These are phyloP conservation scores for Mycosphaerelloides madeirae DNA, from an alignment of 2,329 filamentous ascomycete species.

Conservation along the genomic window DNA sequence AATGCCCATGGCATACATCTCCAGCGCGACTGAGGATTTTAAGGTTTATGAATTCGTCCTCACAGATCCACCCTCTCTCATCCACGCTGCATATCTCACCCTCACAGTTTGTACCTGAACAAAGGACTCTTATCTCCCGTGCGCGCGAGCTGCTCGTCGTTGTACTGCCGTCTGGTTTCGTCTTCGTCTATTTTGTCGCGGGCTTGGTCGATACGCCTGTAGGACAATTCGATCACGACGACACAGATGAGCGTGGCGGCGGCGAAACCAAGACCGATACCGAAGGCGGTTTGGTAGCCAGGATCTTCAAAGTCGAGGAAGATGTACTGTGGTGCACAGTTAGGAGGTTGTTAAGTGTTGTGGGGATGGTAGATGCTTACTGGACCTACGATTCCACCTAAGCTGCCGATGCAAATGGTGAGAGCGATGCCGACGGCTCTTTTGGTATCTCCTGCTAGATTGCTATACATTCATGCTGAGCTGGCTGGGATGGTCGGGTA, in stretches of 20 bases:
- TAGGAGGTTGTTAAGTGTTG: neutral
- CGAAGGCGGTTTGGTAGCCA: slow-evolving; percentile 25
- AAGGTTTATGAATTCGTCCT: too few species aligned
- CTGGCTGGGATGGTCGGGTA: slow-evolving; percentile 25
- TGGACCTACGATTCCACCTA: slow-evolving; percentile 39
- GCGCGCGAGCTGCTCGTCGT: slow-evolving; percentile 27
- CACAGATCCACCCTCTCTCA: too few species aligned
- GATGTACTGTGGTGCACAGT: slow-evolving; percentile 22
- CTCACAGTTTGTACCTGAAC: slow-evolving; percentile 26
- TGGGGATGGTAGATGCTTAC: neutral
- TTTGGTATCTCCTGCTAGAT: slow-evolving; percentile 31
- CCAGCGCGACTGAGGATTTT: too few species aligned
- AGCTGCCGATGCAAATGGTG: slow-evolving; percentile 38
- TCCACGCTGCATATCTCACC: too few species aligned
- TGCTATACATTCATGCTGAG: slow-evolving; percentile 28
- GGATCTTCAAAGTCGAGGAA: slow-evolving; percentile 34
- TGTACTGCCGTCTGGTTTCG: slow-evolving; percentile 31
- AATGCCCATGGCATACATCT: too few species aligned
- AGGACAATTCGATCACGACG: slow-evolving; percentile 25
- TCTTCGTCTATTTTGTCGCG: slow-evolving; percentile 32
- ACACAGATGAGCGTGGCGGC: slow-evolving; percentile 19
- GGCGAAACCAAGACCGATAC: slow-evolving; percentile 22
- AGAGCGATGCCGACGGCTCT: slow-evolving; percentile 38
- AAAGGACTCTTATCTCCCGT: slow-evolving; percentile 37
- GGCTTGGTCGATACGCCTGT: slow-evolving; percentile 32